These are phyloP conservation scores for Geranium incanum DNA, from an alignment of 441 rosid genomes.

Conservation along the genomic window DNA sequence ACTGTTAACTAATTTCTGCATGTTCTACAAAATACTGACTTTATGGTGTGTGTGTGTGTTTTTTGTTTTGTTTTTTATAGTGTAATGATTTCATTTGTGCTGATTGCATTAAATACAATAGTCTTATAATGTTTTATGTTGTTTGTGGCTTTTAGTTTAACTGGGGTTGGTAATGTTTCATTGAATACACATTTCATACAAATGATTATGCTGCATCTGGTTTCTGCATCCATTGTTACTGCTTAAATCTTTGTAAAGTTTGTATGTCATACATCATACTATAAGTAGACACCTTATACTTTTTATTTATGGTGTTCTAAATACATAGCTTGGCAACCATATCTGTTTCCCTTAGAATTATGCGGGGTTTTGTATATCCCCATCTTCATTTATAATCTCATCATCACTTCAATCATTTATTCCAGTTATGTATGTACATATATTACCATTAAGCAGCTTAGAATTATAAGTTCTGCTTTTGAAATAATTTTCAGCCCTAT, in stretches of 20 bases:
- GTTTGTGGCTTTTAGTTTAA: slow-evolving; percentile 3
- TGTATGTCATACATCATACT: not conserved
- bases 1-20: not conserved
- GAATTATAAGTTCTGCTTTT: slow-evolving; percentile 7
- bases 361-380: not conserved
- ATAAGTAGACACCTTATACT: not conserved
- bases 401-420: not conserved
- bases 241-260: not conserved
- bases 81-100: not conserved
- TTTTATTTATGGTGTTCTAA: not conserved
- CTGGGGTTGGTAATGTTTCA: not conserved
- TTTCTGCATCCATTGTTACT: not conserved
- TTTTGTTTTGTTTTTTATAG: too few species aligned
- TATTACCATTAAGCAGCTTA: not conserved
- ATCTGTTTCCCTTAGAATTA: not conserved
- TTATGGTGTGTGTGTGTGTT: not conserved
- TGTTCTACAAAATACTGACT: not conserved
- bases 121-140: not conserved
- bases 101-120: not conserved
- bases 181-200: not conserved
- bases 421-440: not conserved
- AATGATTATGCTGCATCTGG: not conserved
- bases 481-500: not conserved
- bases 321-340: not conserved
- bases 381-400: not conserved